phyloP scores from a whole-genome alignment of 805 yeast species.

The Candida boidinii region DNA sequence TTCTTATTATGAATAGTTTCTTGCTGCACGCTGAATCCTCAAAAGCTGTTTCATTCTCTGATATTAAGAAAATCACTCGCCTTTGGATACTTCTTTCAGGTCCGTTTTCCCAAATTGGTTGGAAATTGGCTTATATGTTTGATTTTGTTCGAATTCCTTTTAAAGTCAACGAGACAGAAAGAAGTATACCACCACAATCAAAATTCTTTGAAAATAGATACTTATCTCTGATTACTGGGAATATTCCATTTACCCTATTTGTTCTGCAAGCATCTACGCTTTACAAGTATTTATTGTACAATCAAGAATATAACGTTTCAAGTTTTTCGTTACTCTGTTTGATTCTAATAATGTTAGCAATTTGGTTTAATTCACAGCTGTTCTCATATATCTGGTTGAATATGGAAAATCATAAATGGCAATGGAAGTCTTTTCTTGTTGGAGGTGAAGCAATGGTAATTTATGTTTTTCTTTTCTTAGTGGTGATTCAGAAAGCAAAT shows the following conservation, averaged over 20 bases:
- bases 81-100: conserved; percentile 84
- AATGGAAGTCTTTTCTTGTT: conserved; percentile 83
- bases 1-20: conserved; percentile 72
- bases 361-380: conserved; percentile 70
- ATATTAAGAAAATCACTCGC: conserved; percentile 69
- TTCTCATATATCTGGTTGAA: conserved; percentile 79
- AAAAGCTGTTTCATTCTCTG: conserved; percentile 91
- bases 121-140: conserved; percentile 66
- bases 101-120: conserved; percentile 81
- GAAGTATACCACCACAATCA: conserved; percentile 92
- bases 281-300: conserved; percentile 87
- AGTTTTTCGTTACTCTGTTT: conserved; percentile 90
- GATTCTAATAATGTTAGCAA: conserved; percentile 71
- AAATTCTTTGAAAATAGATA: conserved; percentile 66
- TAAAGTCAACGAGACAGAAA: conserved; percentile 88
- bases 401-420: conserved; percentile 94
- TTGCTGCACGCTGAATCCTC: conserved; percentile 72
- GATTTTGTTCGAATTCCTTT: conserved; percentile 45
- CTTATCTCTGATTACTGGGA: conserved; percentile 69
- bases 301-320: conserved; percentile 91
- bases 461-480: conserved; percentile 78
- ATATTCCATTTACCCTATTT: conserved; percentile 90
- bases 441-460: conserved; percentile 87
- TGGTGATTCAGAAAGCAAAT: conserved; percentile 62
- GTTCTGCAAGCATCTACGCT: conserved; percentile 93